Percentiles rank a stretch among this genome's conserved stretches.
phyloP scores from a whole-genome alignment of 2,329 filamentous ascomycete species.

The Colletotrichum abscissum region DNA sequence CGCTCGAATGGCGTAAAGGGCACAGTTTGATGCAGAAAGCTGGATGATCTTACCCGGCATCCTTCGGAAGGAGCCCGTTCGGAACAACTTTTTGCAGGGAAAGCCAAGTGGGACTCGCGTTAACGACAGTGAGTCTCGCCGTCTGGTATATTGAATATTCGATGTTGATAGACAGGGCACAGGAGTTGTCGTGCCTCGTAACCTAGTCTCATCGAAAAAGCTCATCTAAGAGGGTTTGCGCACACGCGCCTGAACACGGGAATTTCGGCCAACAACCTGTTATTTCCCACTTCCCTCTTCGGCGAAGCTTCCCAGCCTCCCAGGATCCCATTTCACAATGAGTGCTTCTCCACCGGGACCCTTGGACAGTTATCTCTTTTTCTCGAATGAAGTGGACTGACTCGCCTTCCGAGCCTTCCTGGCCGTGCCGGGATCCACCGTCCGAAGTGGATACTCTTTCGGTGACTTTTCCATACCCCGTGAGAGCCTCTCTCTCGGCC shows the following conservation, averaged over 20 bases:
- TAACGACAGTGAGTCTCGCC: background rate
- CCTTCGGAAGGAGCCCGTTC: background rate
- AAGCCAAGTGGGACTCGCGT: background rate
- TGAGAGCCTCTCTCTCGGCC: background rate
- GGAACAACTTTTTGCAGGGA: background rate
- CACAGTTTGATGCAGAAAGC: conserved; percentile 1
- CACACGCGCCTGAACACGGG: background rate
- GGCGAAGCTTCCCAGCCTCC: background rate
- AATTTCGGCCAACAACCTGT: background rate
- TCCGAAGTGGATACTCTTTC: background rate
- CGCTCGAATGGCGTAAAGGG: background rate
- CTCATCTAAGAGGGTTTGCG: background rate
- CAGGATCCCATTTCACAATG: background rate
- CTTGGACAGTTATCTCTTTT: background rate
- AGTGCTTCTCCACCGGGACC: background rate
- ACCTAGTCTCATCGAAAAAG: background rate
- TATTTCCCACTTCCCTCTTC: background rate
- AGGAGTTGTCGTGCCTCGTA: no score
- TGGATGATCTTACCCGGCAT: background rate
- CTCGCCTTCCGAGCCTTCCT: conserved; percentile 19
- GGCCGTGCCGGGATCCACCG: conserved; percentile 5
- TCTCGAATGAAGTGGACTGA: conserved; percentile 1
- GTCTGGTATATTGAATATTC: background rate
- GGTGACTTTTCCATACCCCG: background rate
- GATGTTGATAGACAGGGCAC: background rate